phyloP scores from a whole-genome alignment of 257 asterid species.

The Solanum medicagineum region DNA sequence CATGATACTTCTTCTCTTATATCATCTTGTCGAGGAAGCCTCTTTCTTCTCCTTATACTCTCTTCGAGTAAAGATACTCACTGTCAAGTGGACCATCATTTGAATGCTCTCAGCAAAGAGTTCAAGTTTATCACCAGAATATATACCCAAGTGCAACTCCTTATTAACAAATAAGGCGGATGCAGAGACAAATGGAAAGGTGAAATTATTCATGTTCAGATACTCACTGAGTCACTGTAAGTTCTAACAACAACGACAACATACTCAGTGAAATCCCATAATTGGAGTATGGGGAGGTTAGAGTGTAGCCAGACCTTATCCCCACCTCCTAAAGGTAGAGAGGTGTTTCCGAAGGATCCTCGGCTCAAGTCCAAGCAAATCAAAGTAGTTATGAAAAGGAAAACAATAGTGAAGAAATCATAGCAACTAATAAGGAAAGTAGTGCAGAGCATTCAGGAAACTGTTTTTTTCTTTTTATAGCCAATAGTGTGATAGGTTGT shows the following conservation, averaged over 20 bases:
- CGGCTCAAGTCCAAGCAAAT: neutral
- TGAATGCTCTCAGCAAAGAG: neutral
- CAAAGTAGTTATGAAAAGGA: neutral
- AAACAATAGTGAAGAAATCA: neutral
- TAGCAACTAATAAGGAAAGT: neutral
- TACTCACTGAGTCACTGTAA: neutral
- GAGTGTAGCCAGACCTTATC: neutral
- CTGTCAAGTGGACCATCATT: neutral
- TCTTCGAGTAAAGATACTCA: neutral
- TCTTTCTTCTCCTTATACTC: neutral
- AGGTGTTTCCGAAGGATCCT: neutral
- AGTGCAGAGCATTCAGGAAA: neutral
- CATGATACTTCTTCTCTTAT: neutral
- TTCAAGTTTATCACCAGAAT: neutral
- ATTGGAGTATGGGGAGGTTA: neutral
- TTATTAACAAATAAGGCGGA: neutral
- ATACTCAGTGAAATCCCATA: neutral
- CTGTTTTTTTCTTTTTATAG: neutral
- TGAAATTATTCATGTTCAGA: neutral
- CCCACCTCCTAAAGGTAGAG: neutral
- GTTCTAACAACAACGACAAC: neutral
- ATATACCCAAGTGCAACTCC: neutral
- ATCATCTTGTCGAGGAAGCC: neutral
- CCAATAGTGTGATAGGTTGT: neutral
- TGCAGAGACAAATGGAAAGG: neutral